Evolutionary conservation across 768 basidiomycete species (phyloP), one percentile per base, ranked within the genome.

Genomic region (Cystofilobasidium capitatum): DNA sequence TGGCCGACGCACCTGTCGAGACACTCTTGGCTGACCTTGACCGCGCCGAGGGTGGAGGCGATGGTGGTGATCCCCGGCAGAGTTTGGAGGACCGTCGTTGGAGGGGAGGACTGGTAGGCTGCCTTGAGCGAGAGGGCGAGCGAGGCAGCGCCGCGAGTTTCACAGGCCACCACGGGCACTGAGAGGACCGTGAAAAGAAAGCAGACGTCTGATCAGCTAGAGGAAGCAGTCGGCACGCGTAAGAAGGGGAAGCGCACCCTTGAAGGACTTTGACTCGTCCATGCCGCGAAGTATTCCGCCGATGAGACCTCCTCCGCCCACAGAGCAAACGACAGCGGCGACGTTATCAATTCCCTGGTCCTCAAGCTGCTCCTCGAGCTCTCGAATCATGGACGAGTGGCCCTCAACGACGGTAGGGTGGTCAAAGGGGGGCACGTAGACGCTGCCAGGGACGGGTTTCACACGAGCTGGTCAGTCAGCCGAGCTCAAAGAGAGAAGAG

Each of bases 81-180:
- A 7, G 37, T 8, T 14, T n/a, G 40, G 12, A 59, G 35, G 29
- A 7, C 51, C 12, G 35, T 29, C 1, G 5, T 1, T 9, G 22
- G 36, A 10, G 58, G 26, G 36, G 20, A 3, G 12, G 58, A 2
- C 37, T 4, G 6, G 7, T 12, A 31, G 10, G 58, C 58, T 6
- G 29, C 29, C 29, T 7, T 4, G 36, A 59, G 58, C 3, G 36
- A 39, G 10, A n/a, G 37, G 12, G 58, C 35, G 2, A 59, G 36
- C 2, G 58, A 37, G 22, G 58, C 58, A 1, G 58, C 58, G 12
- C 58, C 58, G 24, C 29, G 40, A 24, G 58, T 59, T n/a, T 59
- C 58, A 17, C 37, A 39, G 4, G 58, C 58, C 2, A 59, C 2
- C 13, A 59, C 58, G 6, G 58, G 58, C 14, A 40, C 58, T 59